A percentile compares a stretch with the other conserved stretches of the same genome.
These are phyloP conservation scores for Aspergillus indologenus DNA, from an alignment of 495 filamentous ascomycete genomes.

Conservation along the genomic window DNA sequence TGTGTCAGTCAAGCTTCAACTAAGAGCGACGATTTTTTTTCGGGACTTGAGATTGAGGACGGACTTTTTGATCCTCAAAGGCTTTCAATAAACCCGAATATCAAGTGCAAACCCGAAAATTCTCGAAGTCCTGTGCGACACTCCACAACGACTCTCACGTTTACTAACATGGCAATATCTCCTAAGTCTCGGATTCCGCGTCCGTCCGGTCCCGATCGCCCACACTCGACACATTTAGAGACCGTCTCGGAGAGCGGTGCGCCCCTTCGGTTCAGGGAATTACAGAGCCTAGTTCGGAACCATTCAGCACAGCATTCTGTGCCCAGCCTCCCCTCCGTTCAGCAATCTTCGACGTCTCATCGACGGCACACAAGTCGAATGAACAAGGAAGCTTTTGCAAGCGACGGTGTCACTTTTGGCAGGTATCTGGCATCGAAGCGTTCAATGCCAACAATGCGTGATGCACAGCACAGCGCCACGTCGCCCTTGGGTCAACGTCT, in stretches of 20 bases:
- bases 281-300: conserved; percentile 60
- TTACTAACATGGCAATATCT: conserved; percentile 65
- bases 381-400: conserved; percentile 48
- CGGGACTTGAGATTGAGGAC: conserved; percentile 82
- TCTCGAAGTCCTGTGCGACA: conserved; percentile 67
- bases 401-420: conserved; percentile 65
- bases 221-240: conserved; percentile 71
- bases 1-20: conserved; percentile 24
- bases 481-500: conserved; percentile 34
- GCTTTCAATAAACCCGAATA: conserved; percentile 84
- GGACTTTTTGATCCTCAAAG: conserved; percentile 78
- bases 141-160: conserved; percentile 80
- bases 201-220: conserved; percentile 60
- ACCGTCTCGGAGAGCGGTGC: conserved; percentile 90
- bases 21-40: conserved; percentile 78
- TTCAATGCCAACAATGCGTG: conserved; percentile 78
- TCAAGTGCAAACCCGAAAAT: conserved; percentile 73
- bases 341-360: conserved; percentile 51
- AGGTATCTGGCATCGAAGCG: conserved; percentile 80
- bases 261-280: conserved; percentile 57
- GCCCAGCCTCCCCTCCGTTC: conserved; percentile 58
- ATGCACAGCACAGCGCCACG: conserved; percentile 38
- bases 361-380: conserved; percentile 58
- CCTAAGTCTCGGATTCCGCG: conserved; percentile 59
- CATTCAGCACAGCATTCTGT: conserved; percentile 65